phyloP scores from a whole-genome alignment of 169 alveolate genomes.

The Cyclospora cayetanensis region DNA sequence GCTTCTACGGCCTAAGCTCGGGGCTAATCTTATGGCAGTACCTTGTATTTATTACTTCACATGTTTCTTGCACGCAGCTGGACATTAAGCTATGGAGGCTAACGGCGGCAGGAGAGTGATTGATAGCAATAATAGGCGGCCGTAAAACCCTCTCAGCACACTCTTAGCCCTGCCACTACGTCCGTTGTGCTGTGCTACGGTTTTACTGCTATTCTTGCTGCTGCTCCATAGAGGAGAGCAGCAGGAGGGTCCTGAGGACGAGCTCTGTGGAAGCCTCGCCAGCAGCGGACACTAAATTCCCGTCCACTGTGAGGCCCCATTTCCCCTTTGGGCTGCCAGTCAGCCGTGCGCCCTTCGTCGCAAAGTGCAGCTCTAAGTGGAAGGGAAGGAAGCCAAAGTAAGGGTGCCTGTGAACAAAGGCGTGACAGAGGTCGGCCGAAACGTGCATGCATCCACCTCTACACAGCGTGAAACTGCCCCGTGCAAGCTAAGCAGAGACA shows the following conservation, averaged over 20 bases:
- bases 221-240: slow-evolving; percentile 56
- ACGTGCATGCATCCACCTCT: neutral
- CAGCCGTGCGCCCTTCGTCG: neutral
- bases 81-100: too few relatives aligned
- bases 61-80: too few relatives aligned
- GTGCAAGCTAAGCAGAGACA: neutral
- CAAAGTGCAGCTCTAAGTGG: slow-evolving; percentile 37
- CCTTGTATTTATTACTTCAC: too few relatives aligned
- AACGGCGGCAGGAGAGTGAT: too few relatives aligned
- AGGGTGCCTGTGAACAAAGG: slow-evolving; percentile 8
- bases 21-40: too few relatives aligned
- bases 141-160: too few relatives aligned
- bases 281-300: slow-evolving; percentile 52
- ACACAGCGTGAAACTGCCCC: neutral
- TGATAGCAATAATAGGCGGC: too few relatives aligned
- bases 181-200: too few relatives aligned
- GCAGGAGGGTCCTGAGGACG: slow-evolving; percentile 33
- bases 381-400: slow-evolving; percentile 53
- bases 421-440: neutral
- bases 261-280: slow-evolving; percentile 47
- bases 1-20: too few relatives aligned
- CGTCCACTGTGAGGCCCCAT: slow-evolving; percentile 36
- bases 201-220: slow-evolving; percentile 17
- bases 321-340: neutral
- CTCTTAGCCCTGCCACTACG: too few relatives aligned